Evolutionary conservation across 2,329 filamentous ascomycete genomes (phyloP).

Genomic region (Neodidymelliopsis sp.): DNA sequence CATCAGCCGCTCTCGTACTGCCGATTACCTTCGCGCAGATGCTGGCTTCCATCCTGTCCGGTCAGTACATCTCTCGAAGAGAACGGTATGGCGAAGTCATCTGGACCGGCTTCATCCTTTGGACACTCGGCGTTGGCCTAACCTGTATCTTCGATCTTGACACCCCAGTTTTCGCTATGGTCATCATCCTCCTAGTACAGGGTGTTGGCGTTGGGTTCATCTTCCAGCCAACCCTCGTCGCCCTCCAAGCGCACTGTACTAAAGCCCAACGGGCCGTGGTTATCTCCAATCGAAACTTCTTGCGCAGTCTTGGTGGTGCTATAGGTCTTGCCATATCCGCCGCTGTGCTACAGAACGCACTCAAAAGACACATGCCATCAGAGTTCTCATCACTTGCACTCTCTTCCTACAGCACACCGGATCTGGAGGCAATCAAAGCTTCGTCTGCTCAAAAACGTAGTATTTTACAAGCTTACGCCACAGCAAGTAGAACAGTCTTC

Average conservation of each 20-base stretch:
- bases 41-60: constrained; percentile 57
- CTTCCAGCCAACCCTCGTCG: constrained; percentile 63
- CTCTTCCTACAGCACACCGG: constrained; percentile 21
- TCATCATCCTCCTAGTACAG: constrained; percentile 61
- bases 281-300: constrained; percentile 69
- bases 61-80: constrained; percentile 64
- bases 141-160: constrained; percentile 55
- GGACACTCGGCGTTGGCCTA: constrained; percentile 60
- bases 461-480: constrained; percentile 61
- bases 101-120: constrained; percentile 57
- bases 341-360: constrained; percentile 26
- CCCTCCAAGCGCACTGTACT: constrained; percentile 59
- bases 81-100: constrained; percentile 60
- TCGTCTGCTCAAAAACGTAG: not conserved
- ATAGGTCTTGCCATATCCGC: constrained; percentile 61
- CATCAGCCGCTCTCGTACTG: constrained; percentile 60
- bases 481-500: constrained; percentile 64
- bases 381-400: constrained; percentile 19
- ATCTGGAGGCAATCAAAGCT: constrained; percentile 14
- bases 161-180: constrained; percentile 53
- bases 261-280: constrained; percentile 67
- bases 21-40: constrained; percentile 46
- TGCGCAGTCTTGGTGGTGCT: constrained; percentile 66
- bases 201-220: constrained; percentile 56
- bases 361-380: constrained; percentile 22